A percentile compares a stretch with the other conserved stretches of the same genome.
Evolutionary conservation across 164 flowering plant genomes (phyloP).

Genomic region (Vitis labrusca): DNA sequence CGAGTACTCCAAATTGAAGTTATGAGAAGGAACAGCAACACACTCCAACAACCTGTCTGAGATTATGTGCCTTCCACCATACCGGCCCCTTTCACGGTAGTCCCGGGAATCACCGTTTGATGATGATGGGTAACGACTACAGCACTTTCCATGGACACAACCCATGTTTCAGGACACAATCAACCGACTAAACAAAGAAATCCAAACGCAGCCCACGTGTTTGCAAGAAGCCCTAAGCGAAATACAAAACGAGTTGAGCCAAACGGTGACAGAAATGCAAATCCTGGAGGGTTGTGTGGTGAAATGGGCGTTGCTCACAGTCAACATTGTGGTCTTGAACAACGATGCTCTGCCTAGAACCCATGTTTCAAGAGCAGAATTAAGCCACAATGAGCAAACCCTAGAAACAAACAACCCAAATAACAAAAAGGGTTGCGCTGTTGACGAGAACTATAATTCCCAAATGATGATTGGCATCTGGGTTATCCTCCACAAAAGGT

Average conservation of each 20-base stretch:
- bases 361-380: slow-evolving; percentile 9
- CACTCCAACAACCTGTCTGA: slow-evolving; percentile 51
- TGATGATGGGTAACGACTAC: slow-evolving; percentile 45
- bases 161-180: slow-evolving; percentile 51
- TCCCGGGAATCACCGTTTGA: slow-evolving; percentile 37
- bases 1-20: slow-evolving; percentile 63
- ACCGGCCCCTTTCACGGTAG: slow-evolving; percentile 13
- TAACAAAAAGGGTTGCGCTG: too few relatives aligned
- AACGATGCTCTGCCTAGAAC: slow-evolving; percentile 2
- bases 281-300: background rate
- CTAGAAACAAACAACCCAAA: slow-evolving; percentile 3
- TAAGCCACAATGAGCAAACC: slow-evolving; percentile 12
- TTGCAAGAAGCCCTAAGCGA: slow-evolving; percentile 21
- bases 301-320: slow-evolving; percentile 19
- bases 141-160: slow-evolving; percentile 77
- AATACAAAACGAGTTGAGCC: slow-evolving; percentile 5
- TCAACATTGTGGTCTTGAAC: slow-evolving; percentile 12
- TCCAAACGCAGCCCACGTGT: slow-evolving; percentile 12
- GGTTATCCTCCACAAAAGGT: background rate
- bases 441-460: background rate
- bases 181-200: background rate
- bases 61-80: slow-evolving; percentile 28
- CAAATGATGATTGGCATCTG: background rate
- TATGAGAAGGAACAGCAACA: slow-evolving; percentile 66
- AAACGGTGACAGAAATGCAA: background rate